Conservation (phyloP, 257 asterid species). For the Solanum habrochaites region DNA sequence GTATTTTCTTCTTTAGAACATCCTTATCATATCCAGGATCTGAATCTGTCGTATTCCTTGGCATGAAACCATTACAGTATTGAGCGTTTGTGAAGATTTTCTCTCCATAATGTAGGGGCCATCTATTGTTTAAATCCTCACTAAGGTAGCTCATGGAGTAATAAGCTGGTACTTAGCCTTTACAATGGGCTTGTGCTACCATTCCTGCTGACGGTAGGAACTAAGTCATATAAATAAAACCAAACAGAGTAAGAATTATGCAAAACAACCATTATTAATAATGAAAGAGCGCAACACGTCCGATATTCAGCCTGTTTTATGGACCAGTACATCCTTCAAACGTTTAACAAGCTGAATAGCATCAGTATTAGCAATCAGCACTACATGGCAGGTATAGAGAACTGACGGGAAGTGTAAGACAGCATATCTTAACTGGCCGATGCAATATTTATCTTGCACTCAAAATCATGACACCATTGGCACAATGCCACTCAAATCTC, state of each 20-base stretch:
- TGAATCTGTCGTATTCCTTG: conserved; percentile 32
- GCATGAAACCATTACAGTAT: conserved; percentile 46
- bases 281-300: not conserved
- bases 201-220: conserved; percentile 39
- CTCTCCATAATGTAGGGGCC: conserved; percentile 62
- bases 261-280: not conserved
- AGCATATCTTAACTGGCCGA: not conserved
- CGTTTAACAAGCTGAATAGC: not conserved
- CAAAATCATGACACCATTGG: not conserved
- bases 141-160: conserved; percentile 84
- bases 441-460: not conserved
- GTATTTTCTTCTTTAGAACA: conserved; percentile 78
- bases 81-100: conserved; percentile 42
- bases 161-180: conserved; percentile 60
- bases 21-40: conserved; percentile 61
- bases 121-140: conserved; percentile 78
- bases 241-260: not conserved
- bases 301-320: not conserved
- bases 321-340: not conserved
- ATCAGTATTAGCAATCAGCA: not conserved
- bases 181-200: conserved; percentile 74
- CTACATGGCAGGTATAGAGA: not conserved
- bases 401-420: not conserved
- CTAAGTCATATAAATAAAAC: not conserved
- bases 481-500: not conserved